phyloP scores from a whole-genome alignment of 1,284 basidiomycete genomes.

The Ustilago trichophora region DNA sequence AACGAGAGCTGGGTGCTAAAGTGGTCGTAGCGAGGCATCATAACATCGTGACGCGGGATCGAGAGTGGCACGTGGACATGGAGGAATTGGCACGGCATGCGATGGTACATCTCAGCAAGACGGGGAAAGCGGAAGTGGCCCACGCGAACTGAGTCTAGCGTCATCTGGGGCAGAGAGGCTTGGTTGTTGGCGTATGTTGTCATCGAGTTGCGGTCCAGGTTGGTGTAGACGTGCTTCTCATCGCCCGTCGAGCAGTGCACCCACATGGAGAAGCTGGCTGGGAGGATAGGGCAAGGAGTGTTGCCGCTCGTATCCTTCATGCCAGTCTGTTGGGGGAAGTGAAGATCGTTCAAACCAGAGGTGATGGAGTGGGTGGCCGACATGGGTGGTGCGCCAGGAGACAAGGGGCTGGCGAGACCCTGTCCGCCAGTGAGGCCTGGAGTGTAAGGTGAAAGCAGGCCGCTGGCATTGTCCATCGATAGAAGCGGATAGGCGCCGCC shows the following conservation, averaged over 20 bases:
- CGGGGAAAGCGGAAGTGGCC: slow-evolving; percentile 63
- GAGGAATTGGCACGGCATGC: slow-evolving; percentile 67
- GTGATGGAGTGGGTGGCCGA: slow-evolving; percentile 56
- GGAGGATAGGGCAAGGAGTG: slow-evolving; percentile 57
- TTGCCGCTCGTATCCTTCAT: slow-evolving; percentile 37
- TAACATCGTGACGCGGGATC: slow-evolving; percentile 62
- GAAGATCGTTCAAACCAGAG: slow-evolving; percentile 57
- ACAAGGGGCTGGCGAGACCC: slow-evolving; percentile 37
- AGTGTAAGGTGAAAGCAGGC: slow-evolving; percentile 57
- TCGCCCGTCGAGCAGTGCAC: slow-evolving; percentile 56
- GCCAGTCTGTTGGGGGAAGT: slow-evolving; percentile 44
- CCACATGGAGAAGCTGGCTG: slow-evolving; percentile 65
- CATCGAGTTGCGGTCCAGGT: slow-evolving; percentile 58
- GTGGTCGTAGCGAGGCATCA: slow-evolving; percentile 56
- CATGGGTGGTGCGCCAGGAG: slow-evolving; percentile 49
- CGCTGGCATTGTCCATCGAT: slow-evolving; percentile 32
- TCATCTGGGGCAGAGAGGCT: slow-evolving; percentile 50
- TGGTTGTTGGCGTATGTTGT: slow-evolving; percentile 50
- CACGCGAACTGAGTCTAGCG: slow-evolving; percentile 51
- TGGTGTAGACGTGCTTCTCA: slow-evolving; percentile 63
- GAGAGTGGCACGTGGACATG: slow-evolving; percentile 67
- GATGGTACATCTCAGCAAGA: slow-evolving; percentile 65
- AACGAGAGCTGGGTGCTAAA: slow-evolving; percentile 64
- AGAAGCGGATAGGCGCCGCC: slow-evolving; percentile 52
- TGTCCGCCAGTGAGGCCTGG: slow-evolving; percentile 35